These are phyloP conservation scores for Elsinoe necatrix DNA, from an alignment of 2,329 filamentous ascomycete species.

Conservation along the genomic window DNA sequence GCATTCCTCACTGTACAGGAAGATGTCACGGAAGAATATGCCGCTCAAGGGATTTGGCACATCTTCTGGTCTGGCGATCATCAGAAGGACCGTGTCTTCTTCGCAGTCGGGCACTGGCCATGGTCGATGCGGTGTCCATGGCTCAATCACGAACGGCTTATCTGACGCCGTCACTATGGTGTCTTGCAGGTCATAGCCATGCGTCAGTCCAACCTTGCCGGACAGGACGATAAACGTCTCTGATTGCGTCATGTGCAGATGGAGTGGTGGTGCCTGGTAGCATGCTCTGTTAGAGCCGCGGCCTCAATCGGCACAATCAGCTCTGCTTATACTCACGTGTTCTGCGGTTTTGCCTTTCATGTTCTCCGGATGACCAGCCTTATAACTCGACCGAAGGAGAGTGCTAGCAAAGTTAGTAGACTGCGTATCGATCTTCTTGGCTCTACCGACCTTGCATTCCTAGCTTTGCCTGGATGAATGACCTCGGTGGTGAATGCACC, in stretches of 20 bases:
- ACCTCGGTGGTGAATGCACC: background rate
- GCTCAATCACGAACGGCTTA: background rate
- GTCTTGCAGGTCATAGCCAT: slow-evolving; percentile 2
- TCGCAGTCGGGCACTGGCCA: slow-evolving; percentile 3
- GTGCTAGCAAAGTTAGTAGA: background rate
- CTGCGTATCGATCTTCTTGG: background rate
- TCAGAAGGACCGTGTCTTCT: background rate
- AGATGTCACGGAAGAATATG: slow-evolving; percentile 5
- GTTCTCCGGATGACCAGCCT: slow-evolving; percentile 1
- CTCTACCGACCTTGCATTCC: background rate
- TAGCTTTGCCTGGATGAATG: background rate
- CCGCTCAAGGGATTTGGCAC: background rate
- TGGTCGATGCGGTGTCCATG: background rate
- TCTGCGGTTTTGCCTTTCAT: background rate
- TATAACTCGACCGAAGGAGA: background rate
- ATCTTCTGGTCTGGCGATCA: background rate
- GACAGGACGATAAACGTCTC: slow-evolving; percentile 4
- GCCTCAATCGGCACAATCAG: background rate
- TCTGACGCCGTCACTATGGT: background rate
- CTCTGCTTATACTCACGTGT: background rate
- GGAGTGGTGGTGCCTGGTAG: background rate
- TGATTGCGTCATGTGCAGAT: slow-evolving; percentile 1
- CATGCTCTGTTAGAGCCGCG: no score
- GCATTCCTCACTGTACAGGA: background rate
- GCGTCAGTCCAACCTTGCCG: background rate